Base-by-base conservation (phyloP, 176 grass and related monocot species). In the Hsuehochloa calcarea region DNA sequence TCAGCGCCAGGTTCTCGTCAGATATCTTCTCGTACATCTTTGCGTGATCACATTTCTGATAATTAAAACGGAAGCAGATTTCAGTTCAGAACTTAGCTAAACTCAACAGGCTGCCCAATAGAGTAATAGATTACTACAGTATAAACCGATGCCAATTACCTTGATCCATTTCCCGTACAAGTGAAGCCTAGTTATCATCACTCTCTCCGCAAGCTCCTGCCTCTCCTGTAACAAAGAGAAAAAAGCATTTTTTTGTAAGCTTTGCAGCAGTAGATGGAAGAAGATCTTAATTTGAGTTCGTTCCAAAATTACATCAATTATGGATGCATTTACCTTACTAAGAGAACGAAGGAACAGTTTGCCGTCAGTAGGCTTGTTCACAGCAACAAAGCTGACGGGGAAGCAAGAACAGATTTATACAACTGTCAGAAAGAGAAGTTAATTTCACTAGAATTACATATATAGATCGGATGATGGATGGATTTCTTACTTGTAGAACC, bases 151-250 rank as follows among this genome's bases (percentile, higher is more conserved):
- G 65, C 12, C 66, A 11, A 68, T 69, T 80, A 93, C 91, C 91
- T 93, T 86, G 10, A 92, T 95, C 93, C 93, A 99, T 94, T 92
- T 89, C 8, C 91, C 93, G 29, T 99, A 99, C 16, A 99, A 62
- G 47, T 94, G 93, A 82, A 99, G 91, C 49, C 96, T 85, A 0
- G 96, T 99, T 67, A 96, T 76, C 96, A 99, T 96, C 72, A 94
- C 93, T 35, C 96, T 84, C 58, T 99, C 93, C 8, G 93, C 96
- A 40, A 99, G 80, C 54, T 96, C 93, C 86, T 99, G 96, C 54
- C 82, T 96, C 90, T 97, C 94, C 94, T 97, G 38, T 20, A 27
- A 64, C 14, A 29, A 12, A 13, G n/a, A 62, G 8, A 23, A 5
- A 20, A 10, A 47, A 63, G 0, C 3, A 35, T 2, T 56, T 55